These are phyloP conservation scores for Schoenoplectus triqueter DNA, from an alignment of 202 grass and related monocot species.

Conservation along the genomic window DNA sequence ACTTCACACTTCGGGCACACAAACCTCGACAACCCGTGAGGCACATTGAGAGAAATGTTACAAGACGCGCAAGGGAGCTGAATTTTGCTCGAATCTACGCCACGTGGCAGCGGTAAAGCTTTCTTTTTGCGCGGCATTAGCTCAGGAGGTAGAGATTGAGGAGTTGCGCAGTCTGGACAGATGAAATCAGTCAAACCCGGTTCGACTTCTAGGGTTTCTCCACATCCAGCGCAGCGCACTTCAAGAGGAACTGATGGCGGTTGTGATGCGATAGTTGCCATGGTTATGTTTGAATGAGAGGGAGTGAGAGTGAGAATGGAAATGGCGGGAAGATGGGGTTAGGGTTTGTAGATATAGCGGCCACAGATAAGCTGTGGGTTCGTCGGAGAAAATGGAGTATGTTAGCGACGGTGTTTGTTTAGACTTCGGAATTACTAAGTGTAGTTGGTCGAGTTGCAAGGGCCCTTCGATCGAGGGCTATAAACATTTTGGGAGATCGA, in stretches of 20 bases:
- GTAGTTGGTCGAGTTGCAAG: not conserved
- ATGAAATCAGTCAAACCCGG: constrained; percentile 61
- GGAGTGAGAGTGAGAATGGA: not conserved
- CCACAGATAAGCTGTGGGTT: not conserved
- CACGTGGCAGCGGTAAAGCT: constrained; percentile 50
- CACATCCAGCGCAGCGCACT: constrained; percentile 56
- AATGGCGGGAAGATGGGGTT: not conserved
- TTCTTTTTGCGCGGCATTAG: constrained; percentile 53
- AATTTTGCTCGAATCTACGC: constrained; percentile 31
- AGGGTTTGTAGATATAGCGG: not conserved
- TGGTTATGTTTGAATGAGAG: not conserved
- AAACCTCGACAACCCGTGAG: constrained; percentile 52
- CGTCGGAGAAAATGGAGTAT: not conserved
- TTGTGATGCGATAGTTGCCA: constrained; percentile 18
- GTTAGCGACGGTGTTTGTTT: not conserved
- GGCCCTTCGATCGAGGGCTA: too few relatives aligned
- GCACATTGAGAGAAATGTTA: constrained; percentile 53
- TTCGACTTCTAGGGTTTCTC: constrained; percentile 62
- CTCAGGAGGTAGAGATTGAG: constrained; percentile 57
- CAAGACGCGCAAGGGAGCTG: constrained; percentile 52
- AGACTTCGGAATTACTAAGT: not conserved
- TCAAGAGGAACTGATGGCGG: constrained; percentile 28
- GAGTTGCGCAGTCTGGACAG: constrained; percentile 58
- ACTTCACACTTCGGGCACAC: constrained; percentile 50
- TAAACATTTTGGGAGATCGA: too few relatives aligned